Base-by-base conservation (phyloP, 2,329 filamentous ascomycete genomes). In the Coccinonectria pachysandricola region DNA sequence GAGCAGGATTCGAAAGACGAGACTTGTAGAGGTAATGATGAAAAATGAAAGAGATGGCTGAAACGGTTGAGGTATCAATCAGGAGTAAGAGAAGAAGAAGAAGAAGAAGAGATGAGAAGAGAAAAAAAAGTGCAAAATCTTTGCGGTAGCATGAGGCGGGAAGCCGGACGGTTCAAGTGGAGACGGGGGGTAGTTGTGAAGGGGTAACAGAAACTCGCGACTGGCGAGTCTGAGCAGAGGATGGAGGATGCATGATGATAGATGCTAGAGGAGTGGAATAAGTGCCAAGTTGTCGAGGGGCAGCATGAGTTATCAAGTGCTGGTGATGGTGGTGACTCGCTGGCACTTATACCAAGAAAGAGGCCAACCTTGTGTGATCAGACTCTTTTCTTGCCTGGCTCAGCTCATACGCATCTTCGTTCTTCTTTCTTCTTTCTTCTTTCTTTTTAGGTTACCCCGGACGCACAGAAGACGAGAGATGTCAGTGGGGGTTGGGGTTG, bases 151-250 rank as follows among this genome's bases (percentile, higher is more conserved):
- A 50, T 43, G 47, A 50, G 43, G 45, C 42, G 23, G 32, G n/a
- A n/a, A n/a, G n/a, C n/a, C n/a, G n/a, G n/a, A n/a, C n/a, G n/a
- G n/a, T 28, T 25, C 34, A 31, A 32, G 41, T 43, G 42, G 38
- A 35, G 41, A 40, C 42, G 41, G 24, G 26, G 27, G 26, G n/a
- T n/a, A 33, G 36, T 37, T 37, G 34, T 26, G 28, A 30, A 36
- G 36, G 44, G 45, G 44, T 48, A 48, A 48, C 43, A 48, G 44
- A 46, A 48, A 46, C 42, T 47, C 34, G 34, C 30, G 30, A 34
- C 37, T 43, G 41, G 28, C 43, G 43, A 46, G 42, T 45, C 30
- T 37, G 24, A 29, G 15, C 14, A 29, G 21, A 24, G 27, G 33
- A 34, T 33, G 40, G 23, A 30, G 23, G 24, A 32, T 21, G 37